Evolutionary conservation across 2,329 filamentous ascomycete genomes (phyloP), one percentile per base, ranked within the genome.

Genomic region (Byssochlamys sp.): DNA sequence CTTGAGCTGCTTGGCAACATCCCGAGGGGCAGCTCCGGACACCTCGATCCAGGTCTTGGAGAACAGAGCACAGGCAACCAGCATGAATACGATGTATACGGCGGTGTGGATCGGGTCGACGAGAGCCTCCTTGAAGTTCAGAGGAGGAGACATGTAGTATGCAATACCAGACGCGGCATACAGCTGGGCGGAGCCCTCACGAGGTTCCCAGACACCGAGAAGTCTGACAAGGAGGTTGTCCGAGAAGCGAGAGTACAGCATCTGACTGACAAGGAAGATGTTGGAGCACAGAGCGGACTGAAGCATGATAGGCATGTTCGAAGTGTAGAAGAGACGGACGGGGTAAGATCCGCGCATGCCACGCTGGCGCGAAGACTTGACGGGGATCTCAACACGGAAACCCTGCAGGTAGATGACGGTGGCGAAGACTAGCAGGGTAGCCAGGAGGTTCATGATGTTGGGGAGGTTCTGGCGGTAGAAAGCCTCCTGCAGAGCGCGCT

Each of bases 11-110:
- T 99, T 99, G 70, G 94, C 94, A 65, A 99, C 95, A 72, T 99
- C 94, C 71, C 94, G 89, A 60, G 94, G 95, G 80, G 90, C 92
- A 62, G 92, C 96, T 71, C 94, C 95, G 45, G 94, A 97, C 64
- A 99, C 94, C 80, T 99, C 94, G 69, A 99, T 99, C 94, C 94
- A 99, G 56, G 95, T 99, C 89, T 99, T 99, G 78, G 91, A 96
- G 84, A 99, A 99, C 75, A 97, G 86, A 60, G 91, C 91, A 73
- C 94, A 99, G 65, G 95, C 95, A 69, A 90, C 88, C 59, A 99
- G 87, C 91, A 99, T 99, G 82, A 97, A 99, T 65, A 86, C 83
- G 65, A 97, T 90, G 80, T 99, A 99, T 71, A 96, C 84, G 59
- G 87, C 86, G 24, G 94, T 97, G 81, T 99, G 94, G 71, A 99